These are phyloP conservation scores for Dictyostelium discoideum DNA, from an alignment of 78 protist species.

Conservation along the genomic window DNA sequence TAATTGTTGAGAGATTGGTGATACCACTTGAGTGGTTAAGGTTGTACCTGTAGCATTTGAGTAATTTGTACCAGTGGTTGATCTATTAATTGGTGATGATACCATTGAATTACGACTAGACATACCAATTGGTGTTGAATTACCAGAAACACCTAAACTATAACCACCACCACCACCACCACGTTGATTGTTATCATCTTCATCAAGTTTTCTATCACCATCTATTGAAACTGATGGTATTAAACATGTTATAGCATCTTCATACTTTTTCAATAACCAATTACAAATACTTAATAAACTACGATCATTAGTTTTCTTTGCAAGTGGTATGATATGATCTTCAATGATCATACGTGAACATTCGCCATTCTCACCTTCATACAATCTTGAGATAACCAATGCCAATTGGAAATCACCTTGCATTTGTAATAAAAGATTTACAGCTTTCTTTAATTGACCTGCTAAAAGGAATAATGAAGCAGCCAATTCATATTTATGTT, in stretches of 20 bases:
- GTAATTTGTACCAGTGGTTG: neutral
- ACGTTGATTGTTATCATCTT: neutral
- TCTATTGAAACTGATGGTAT: constrained; percentile 22
- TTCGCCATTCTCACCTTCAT: constrained; percentile 75
- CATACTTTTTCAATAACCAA: constrained; percentile 62
- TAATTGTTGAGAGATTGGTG: constrained; percentile 15
- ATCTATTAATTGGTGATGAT: neutral
- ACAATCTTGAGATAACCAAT: constrained; percentile 30
- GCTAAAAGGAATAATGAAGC: constrained; percentile 73
- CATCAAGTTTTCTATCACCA: neutral
- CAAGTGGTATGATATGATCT: constrained; percentile 72
- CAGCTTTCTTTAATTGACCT: constrained; percentile 62
- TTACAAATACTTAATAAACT: constrained; percentile 1
- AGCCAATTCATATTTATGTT: constrained; percentile 63
- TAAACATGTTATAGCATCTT: constrained; percentile 41
- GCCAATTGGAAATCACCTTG: constrained; percentile 75
- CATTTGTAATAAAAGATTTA: constrained; percentile 38
- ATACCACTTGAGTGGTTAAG: neutral
- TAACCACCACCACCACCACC: neutral
- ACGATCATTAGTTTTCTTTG: constrained; percentile 64
- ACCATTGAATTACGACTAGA: neutral
- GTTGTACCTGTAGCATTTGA: neutral
- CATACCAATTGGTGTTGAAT: constrained; percentile 1
- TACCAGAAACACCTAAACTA: neutral
- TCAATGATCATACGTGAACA: constrained; percentile 40